Evolutionary conservation across 2,329 filamentous ascomycete genomes (phyloP), one percentile per base, ranked within the genome.

Genomic region (Podosphaera aphanis): DNA sequence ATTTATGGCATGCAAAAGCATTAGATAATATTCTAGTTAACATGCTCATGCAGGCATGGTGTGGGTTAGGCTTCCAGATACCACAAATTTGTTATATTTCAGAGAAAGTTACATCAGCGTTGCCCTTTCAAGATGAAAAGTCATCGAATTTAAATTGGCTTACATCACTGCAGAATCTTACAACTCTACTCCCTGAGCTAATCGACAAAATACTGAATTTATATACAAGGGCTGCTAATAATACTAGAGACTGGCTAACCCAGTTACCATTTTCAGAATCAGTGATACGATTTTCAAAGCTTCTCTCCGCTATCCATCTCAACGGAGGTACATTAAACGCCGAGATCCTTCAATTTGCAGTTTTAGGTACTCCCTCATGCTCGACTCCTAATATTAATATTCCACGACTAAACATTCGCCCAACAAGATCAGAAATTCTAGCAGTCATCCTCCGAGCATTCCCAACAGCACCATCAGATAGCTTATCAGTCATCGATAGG

Each of bases 1-100:
- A 93, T 61, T 61, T 95, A n/a, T 98, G 90, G 88, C 84, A 94
- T 63, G 90, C 83, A 16, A 95, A 95, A 62, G 86, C 84, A 1
- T 67, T 98, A 18, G 92, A 98, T 59, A 76, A 86, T 23, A 83
- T 93, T 49, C 65, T 90, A 41, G 69, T 93, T 21, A 84, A 80
- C 56, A 69, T 95, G 52, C 58, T 95, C 36, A 72, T 95, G 55
- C 74, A 93, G 50, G 81, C 77, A 25, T 93, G 85, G 82, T 73
- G 79, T 31, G 80, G 78, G 3, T 68, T 88, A 55, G 81, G 90
- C 56, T 95, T 95, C 55, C 71, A 78, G 55, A 71, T 90, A n/a
- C 74, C 74, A 2, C 60, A 64, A 8, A 61, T 78, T 15, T 71
- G 73, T 43, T 60, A 58, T 49, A 46, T 49, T 21, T 50, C 56